Evolutionary conservation across 2,329 filamentous ascomycete genomes (phyloP), one percentile per base, ranked within the genome.

Genomic region (Epichloe coenophiala): DNA sequence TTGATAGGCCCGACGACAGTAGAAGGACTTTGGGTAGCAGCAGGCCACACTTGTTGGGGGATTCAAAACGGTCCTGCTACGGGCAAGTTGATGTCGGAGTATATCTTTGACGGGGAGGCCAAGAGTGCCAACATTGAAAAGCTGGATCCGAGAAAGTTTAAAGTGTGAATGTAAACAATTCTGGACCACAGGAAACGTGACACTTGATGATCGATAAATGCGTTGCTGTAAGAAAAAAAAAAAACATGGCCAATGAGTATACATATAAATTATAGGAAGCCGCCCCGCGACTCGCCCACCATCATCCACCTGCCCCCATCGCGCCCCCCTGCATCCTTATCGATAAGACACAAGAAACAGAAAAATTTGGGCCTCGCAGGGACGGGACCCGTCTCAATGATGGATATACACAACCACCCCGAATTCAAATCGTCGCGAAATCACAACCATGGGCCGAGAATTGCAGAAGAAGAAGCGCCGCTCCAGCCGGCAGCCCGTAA

Each of bases 1-100:
- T 66, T 97, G 47, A 77, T 97, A 23, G 93, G 93, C 0, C 71
- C 75, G 49, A 90, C 89, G 7, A 76, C 77, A 2, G 79, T 84
- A 0, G 77, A 80, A 6, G 89, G 90, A 0, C 61, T 97, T 42
- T 83, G 85, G 65, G 73, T 97, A 53, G 93, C 93, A 0, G 78
- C 88, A 0, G 93, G 93, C 0, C 93, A 98, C 71, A 95, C 89
- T 1, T 97, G 91, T 69, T 98, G 93, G 93, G 93, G 93, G 0
- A 95, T 98, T 21, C 91, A 97, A 70, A 97, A 98, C 69, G 88
- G 83, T 1, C 90, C 91, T 1, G 93, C 77, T 1, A 97, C 91
- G 6, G 87, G 87, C 4, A 87, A 83, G 67, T 65, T 91, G 39
- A 84, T 93, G 71, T 84, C 84, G 38, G 86, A 91, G 65, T 81